These are phyloP conservation scores for Chrysosphaeria jannelii DNA, from an alignment of 2,329 filamentous ascomycete species.

Conservation along the genomic window DNA sequence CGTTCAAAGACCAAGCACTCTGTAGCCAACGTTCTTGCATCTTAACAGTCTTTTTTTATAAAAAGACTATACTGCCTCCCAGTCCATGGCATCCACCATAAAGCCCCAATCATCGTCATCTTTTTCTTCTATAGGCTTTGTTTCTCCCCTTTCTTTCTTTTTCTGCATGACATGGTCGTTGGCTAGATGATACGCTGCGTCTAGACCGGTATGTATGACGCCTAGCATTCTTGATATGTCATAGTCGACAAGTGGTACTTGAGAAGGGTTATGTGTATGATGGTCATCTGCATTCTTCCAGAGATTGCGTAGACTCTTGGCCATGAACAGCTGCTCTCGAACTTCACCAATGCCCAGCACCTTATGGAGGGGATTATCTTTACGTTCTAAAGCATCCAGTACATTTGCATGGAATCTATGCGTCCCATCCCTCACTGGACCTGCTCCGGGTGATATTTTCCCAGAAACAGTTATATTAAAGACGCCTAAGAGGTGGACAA, in stretches of 20 bases:
- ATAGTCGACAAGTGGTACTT: slow-evolving; percentile 22
- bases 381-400: slow-evolving; percentile 26
- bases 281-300: slow-evolving; percentile 35
- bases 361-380: slow-evolving; percentile 21
- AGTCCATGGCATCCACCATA: slow-evolving; percentile 20
- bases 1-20: too few relatives aligned
- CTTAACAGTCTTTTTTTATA: too few relatives aligned
- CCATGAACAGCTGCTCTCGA: slow-evolving; percentile 25
- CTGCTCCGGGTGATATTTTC: too few relatives aligned
- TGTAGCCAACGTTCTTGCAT: too few relatives aligned
- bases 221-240: slow-evolving; percentile 28
- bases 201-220: slow-evolving; percentile 25
- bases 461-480: slow-evolving; percentile 24
- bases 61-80: slow-evolving; percentile 4
- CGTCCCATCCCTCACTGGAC: slow-evolving; percentile 1
- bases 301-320: slow-evolving; percentile 39
- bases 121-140: slow-evolving; percentile 2
- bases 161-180: slow-evolving; percentile 5
- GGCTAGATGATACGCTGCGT: slow-evolving; percentile 23
- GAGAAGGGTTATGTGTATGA: slow-evolving; percentile 7
- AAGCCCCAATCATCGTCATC: slow-evolving; percentile 21
- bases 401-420: slow-evolving; percentile 39
- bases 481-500: slow-evolving; percentile 34
- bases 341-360: slow-evolving; percentile 24
- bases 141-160: slow-evolving; percentile 1